Base-by-base conservation (phyloP, 2,329 filamentous ascomycete species). In the Verticillium albo-atrum region DNA sequence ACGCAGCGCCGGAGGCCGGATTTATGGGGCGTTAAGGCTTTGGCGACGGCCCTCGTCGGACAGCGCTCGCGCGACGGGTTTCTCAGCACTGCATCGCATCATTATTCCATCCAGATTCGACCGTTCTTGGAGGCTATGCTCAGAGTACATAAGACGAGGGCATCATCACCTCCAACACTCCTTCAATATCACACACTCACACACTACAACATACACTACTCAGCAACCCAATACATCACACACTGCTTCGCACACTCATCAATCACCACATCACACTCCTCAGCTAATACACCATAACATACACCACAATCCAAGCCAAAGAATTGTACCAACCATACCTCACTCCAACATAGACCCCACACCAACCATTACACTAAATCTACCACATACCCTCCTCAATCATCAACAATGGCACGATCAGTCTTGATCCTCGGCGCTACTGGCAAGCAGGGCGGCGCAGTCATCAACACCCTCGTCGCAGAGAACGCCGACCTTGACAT, bases 401-500 rank as follows among this genome's bases (percentile, higher is more conserved):
- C 14, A 52, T 25, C 50, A 15, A 42, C 20, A 15, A 70, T 70
- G 67, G 61, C 67, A 14, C 67, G 67, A 20, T 61, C 71, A 54
- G 60, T 75, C 25, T 65, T 76, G 17, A 64, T 76, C 28, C 69
- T 66, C 2, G 74, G 74, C 17, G 73, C 74, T 27, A 76, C 74
- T 2, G 74, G 74, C 58, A 74, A 75, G 47, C 73, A 76, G 56
- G 74, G 74, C 28, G 68, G 74, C 23, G 71, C 73, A 28, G 67
- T 74, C 25, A 68, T 76, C 47, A 65, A 64, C 27, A 64, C 64
- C 12, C 64, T 76, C 7, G 42, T 74, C 23, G 65, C 66, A 25
- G 60, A 67, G 4, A 65, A 73, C n/a, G 64, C 70, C 54, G 62
- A 70, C 64, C 78, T 80, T 61, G 75, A 79, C 14, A 82, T 89